These are phyloP conservation scores for Alternaria triticimaculans DNA, from an alignment of 2,329 filamentous ascomycete species.

Conservation along the genomic window DNA sequence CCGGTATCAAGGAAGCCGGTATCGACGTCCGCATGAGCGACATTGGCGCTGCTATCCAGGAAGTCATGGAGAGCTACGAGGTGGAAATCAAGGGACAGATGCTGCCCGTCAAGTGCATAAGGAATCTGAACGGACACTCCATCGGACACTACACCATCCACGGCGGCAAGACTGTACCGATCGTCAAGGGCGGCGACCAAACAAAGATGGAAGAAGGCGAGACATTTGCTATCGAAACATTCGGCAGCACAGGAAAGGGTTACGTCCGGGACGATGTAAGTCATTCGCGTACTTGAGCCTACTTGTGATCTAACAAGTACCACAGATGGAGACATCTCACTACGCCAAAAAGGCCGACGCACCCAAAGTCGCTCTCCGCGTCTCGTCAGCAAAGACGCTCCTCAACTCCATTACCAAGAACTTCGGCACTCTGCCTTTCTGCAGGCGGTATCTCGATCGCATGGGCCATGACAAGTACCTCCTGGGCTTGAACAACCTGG, in stretches of 20 bases:
- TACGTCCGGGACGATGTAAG: constrained; percentile 82
- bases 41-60: constrained; percentile 83
- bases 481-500: constrained; percentile 85
- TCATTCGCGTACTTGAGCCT: not conserved
- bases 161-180: constrained; percentile 90
- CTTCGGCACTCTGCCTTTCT: constrained; percentile 91
- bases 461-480: constrained; percentile 96
- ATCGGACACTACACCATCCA: constrained; percentile 91
- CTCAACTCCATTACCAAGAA: constrained; percentile 94
- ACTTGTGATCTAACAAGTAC: constrained; percentile 8
- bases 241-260: constrained; percentile 90
- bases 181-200: constrained; percentile 84
- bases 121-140: constrained; percentile 87
- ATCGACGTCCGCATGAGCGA: constrained; percentile 91
- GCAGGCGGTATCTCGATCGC: constrained; percentile 86
- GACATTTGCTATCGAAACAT: constrained; percentile 94
- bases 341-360: constrained; percentile 80
- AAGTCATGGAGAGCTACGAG: constrained; percentile 93
- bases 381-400: constrained; percentile 83
- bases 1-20: constrained; percentile 84
- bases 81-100: constrained; percentile 80
- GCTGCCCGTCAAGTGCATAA: constrained; percentile 82
- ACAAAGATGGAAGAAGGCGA: constrained; percentile 99
- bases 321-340: constrained; percentile 79
- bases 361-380: constrained; percentile 75